Evolutionary conservation across 257 asterid genomes (phyloP), one percentile per base, ranked within the genome.

Genomic region (Hygrophila difformis): DNA sequence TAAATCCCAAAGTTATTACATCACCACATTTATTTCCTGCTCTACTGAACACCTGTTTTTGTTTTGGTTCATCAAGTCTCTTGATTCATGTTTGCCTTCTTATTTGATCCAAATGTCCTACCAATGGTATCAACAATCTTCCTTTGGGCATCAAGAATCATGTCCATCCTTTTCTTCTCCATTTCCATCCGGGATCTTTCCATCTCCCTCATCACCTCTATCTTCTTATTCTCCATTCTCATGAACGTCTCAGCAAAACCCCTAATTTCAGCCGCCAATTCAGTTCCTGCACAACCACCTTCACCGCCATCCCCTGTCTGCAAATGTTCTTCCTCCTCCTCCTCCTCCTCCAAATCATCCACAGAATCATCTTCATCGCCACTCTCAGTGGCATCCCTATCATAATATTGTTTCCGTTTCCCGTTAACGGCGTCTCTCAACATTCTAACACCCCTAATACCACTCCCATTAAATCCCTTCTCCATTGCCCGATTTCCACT

Each of bases 81-180:
- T 33, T 60, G 74, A 56, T 57, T 52, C 70, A 59, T 60, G 62
- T 76, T 83, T 2, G 68, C 66, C 64, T 70, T 72, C 73, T 81
- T 78, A 62, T 67, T 54, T 49, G 68, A 65, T 24, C 74, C 81
- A 55, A 84, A 72, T 17, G 81, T 89, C 45, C 73, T 77, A 33
- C 67, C 72, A 58, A 84, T 79, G 4, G 85, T 61, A 44, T 77
- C 84, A 34, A 75, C 63, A 40, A 88, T 70, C 69, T 73, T 84
- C 71, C 81, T 75, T 50, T 81, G 94, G 1, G 84, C 76, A 12
- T 82, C 87, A 0, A 70, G 62, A 53, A 84, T 88, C 96, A 84
- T 88, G n/a, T 71, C 91, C 78, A 66, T 73, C 73, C 84, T 76
- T 78, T 74, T 84, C 69, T 69, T 76, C 71, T 88, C 95, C 93